Conservation (phyloP, 2,329 filamentous ascomycete species). For the Trichothecium roseum region DNA sequence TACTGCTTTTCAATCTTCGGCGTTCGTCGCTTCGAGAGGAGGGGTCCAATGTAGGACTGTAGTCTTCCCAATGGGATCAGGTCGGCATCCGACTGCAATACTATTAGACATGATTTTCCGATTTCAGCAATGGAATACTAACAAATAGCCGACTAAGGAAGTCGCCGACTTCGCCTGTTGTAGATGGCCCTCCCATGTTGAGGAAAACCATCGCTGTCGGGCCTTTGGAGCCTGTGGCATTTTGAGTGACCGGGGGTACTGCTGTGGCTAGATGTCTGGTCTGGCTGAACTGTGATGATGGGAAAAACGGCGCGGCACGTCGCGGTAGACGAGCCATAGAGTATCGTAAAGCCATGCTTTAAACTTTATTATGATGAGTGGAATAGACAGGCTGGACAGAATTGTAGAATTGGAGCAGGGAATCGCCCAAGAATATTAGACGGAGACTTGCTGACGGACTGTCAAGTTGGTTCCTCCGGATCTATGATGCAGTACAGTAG, state of each 20-base stretch:
- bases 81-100: constrained; percentile 70
- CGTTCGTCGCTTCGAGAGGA: constrained; percentile 78
- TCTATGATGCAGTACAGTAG: no score
- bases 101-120: neutral
- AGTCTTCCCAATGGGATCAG: constrained; percentile 90
- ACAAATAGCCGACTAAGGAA: constrained; percentile 92
- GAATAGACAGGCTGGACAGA: no score
- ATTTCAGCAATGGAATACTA: constrained; percentile 11
- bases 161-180: constrained; percentile 74
- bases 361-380: no score
- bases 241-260: constrained; percentile 70
- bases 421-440: no score
- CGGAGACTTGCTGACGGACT: neutral
- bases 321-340: no score
- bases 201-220: constrained; percentile 97
- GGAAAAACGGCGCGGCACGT: no score
- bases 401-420: no score
- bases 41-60: constrained; percentile 80
- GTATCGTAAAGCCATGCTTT: neutral
- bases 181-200: constrained; percentile 96
- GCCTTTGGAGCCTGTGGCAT: constrained; percentile 59
- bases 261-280: constrained; percentile 24
- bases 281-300: constrained; percentile 7
- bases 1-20: constrained; percentile 98
- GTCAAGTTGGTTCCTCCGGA: neutral